Evolutionary conservation across 805 yeast species (phyloP).

Genomic region (Wickerhamomyces hampshirensis): DNA sequence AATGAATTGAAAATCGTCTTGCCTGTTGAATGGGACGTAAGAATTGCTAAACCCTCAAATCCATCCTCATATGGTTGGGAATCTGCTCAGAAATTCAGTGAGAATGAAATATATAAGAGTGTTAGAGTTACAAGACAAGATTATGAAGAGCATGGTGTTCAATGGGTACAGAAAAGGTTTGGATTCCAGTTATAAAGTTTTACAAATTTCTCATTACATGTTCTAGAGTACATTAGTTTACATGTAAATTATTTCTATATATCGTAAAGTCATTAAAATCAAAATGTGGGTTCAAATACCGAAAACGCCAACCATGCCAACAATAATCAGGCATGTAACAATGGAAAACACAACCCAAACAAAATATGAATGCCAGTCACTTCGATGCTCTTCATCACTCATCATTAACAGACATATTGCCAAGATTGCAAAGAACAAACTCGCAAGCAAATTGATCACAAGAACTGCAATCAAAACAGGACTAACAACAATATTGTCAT

Average conservation of each 20-base stretch:
- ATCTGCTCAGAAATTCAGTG: constrained; percentile 40
- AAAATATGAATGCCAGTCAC: constrained; percentile 35
- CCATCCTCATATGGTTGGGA: constrained; percentile 52
- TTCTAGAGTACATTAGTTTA: background rate
- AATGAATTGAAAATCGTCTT: constrained; percentile 61
- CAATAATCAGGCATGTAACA: constrained; percentile 38
- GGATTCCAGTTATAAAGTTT: constrained; percentile 30
- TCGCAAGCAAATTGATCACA: constrained; percentile 37
- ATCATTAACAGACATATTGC: constrained; percentile 41
- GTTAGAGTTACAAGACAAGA: constrained; percentile 71
- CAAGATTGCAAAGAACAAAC: constrained; percentile 37
- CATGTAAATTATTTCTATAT: too few species aligned
- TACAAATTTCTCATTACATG: too few species aligned
- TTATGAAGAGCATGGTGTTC: constrained; percentile 76
- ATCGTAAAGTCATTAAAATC: background rate
- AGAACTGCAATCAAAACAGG: constrained; percentile 28
- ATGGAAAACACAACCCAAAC: constrained; percentile 39
- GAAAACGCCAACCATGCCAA: constrained; percentile 36
- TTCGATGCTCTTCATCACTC: constrained; percentile 26
- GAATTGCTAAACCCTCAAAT: constrained; percentile 33
- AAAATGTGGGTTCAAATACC: constrained; percentile 14
- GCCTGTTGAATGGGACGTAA: constrained; percentile 67
- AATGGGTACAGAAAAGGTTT: constrained; percentile 39
- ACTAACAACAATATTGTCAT: constrained; percentile 21
- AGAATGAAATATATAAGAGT: constrained; percentile 32